Evolutionary conservation across 2,329 filamentous ascomycete genomes (phyloP), one percentile per base, ranked within the genome.

Genomic region (Cryphonectria radicalis): DNA sequence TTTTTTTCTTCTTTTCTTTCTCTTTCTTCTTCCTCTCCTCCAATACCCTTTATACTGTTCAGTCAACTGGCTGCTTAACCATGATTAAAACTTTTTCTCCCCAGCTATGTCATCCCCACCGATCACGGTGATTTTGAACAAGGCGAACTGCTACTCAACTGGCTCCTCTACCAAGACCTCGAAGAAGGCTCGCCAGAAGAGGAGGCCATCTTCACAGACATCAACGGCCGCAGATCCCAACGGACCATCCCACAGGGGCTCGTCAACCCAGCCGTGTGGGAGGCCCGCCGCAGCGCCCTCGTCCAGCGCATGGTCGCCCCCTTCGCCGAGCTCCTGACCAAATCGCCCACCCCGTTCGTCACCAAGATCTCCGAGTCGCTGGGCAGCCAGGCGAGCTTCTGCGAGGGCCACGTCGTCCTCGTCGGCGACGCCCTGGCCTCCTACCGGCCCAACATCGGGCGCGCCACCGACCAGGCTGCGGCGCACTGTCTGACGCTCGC

Each of bases 371-470:
- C 79, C 14, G 84, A 86, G 69, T 80, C 81, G 1, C 77, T 84
- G 8, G 77, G 79, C 40, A 76, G 77, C 0, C 71, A 77, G 19
- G 81, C 82, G 28, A 77, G 76, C 46, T 85, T 83, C 68, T 76
- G 80, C 35, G 77, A 79, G 46, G 84, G 83, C 1, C 81, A 79
- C 35, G 78, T 86, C 2, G 68, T 86, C 22, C 74, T 86, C 13
- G 80, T 86, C 2, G 84, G 84, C 0, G 84, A 87, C 74, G 82
- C 84, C 0, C 74, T 86, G 28, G 81, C 83, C 0, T 80, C 82
- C 1, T 83, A 86, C 43, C 75, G 85, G 62, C 84, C 85, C 7
- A 84, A 86, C 71, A 80, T 82, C 3, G 84, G 80, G 0, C 79
- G 81, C 32, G 84, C 83, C 22, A 85, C 84, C 1, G 82, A 83